Evolutionary conservation across 306 rosid species (phyloP).

Genomic region (Rosa multiflora): DNA sequence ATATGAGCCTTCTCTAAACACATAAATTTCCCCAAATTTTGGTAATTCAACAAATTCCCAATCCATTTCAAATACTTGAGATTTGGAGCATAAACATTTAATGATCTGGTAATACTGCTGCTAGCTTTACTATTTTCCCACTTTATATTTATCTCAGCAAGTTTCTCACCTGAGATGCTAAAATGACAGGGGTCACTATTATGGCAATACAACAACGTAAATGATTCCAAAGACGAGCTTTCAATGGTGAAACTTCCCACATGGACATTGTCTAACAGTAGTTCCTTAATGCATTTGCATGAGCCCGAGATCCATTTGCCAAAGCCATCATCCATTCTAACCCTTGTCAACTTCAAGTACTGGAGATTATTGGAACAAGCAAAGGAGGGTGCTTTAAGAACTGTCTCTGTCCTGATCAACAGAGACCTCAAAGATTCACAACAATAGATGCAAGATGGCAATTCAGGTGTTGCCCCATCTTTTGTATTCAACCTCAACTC

Average conservation of each 20-base stretch:
- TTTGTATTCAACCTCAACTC: background rate
- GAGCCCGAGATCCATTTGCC: background rate
- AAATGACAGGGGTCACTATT: background rate
- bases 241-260: background rate
- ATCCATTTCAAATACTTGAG: background rate
- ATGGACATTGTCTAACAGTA: background rate
- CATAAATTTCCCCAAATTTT: background rate
- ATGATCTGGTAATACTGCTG: background rate
- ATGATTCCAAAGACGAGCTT: background rate
- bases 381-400: background rate
- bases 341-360: background rate
- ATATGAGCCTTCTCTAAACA: background rate
- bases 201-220: background rate
- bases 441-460: too few species aligned
- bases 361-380: background rate
- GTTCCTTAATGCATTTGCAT: conserved; percentile 5
- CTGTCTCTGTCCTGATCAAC: background rate
- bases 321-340: background rate
- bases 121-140: background rate
- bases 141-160: background rate
- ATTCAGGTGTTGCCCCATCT: background rate
- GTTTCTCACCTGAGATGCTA: background rate
- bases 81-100: background rate
- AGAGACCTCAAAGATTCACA: background rate
- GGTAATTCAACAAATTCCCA: background rate